Evolutionary conservation across 768 basidiomycete species (phyloP).

Genomic region (Naganishia friedmannii): DNA sequence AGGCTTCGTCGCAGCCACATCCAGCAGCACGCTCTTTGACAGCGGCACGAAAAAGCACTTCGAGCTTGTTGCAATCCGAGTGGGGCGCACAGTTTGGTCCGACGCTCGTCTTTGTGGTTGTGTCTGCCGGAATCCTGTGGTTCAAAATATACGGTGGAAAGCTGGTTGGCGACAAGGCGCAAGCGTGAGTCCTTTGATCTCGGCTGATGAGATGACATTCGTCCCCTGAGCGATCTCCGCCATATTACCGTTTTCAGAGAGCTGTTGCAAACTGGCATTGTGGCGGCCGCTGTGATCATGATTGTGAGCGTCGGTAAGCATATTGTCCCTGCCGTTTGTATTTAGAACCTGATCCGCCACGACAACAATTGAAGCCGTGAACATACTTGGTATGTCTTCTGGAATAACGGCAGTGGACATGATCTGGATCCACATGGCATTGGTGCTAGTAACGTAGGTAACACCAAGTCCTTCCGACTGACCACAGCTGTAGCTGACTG

Average conservation of each 20-base stretch:
- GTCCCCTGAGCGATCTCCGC: neutral
- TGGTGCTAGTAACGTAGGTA: conserved; percentile 12
- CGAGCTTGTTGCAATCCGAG: neutral
- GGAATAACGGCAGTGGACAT: neutral
- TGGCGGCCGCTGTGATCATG: neutral
- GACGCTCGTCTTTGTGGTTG: neutral
- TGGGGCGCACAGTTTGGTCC: conserved; percentile 19
- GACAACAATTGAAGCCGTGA: neutral
- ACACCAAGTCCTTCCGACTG: neutral
- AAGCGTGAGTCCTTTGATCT: neutral
- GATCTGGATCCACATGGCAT: conserved; percentile 13
- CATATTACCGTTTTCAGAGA: neutral
- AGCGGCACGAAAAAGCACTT: neutral
- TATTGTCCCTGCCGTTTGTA: neutral
- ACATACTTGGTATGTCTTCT: neutral
- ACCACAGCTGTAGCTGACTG: neutral
- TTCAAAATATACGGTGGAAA: conserved; percentile 8
- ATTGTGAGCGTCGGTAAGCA: conserved; percentile 5
- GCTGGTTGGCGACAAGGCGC: conserved; percentile 5
- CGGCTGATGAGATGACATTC: neutral
- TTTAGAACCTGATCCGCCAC: neutral
- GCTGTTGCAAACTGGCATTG: conserved; percentile 9
- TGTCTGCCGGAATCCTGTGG: conserved; percentile 1
- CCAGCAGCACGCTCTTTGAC: neutral
- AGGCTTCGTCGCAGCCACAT: neutral